Conservation (phyloP, 129 eudicot genomes). For the Pittosporum tobira region DNA sequence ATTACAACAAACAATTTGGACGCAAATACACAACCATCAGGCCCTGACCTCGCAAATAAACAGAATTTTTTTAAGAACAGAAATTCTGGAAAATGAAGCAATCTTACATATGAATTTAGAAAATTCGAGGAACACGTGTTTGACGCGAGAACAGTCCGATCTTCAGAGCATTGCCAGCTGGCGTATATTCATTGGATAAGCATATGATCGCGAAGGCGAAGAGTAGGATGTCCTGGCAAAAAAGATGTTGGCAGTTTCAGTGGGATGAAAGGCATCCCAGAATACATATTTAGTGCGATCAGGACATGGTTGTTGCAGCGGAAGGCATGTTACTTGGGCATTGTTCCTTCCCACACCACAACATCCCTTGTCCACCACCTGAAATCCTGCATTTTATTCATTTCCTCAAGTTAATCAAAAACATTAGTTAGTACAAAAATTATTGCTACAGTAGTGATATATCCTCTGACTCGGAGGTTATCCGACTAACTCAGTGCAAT, state of each 20-base stretch:
- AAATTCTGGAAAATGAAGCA: no score
- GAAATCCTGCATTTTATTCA: slow-evolving; percentile 49
- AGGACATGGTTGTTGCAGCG: slow-evolving; percentile 60
- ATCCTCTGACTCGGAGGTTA: no score
- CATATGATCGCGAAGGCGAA: slow-evolving; percentile 29
- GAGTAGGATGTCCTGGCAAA: slow-evolving; percentile 50
- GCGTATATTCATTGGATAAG: slow-evolving; percentile 69
- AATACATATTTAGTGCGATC: slow-evolving; percentile 60
- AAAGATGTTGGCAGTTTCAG: slow-evolving; percentile 67
- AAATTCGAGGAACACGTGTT: no score
- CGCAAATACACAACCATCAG: no score
- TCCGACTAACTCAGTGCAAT: no score
- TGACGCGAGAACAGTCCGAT: no score
- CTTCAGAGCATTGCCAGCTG: slow-evolving; percentile 55
- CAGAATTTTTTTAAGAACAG: no score
- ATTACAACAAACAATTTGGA: no score
- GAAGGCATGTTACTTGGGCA: slow-evolving; percentile 87
- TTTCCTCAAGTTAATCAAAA: not conserved
- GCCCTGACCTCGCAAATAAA: no score
- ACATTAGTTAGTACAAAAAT: no score
- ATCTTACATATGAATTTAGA: no score
- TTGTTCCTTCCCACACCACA: slow-evolving; percentile 95
- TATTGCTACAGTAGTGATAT: no score
- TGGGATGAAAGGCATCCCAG: slow-evolving; percentile 97
- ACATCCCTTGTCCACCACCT: slow-evolving; percentile 65